Evolutionary conservation across 352 stramenopile species (phyloP).

Genomic region (Aphanomyces invadans): DNA sequence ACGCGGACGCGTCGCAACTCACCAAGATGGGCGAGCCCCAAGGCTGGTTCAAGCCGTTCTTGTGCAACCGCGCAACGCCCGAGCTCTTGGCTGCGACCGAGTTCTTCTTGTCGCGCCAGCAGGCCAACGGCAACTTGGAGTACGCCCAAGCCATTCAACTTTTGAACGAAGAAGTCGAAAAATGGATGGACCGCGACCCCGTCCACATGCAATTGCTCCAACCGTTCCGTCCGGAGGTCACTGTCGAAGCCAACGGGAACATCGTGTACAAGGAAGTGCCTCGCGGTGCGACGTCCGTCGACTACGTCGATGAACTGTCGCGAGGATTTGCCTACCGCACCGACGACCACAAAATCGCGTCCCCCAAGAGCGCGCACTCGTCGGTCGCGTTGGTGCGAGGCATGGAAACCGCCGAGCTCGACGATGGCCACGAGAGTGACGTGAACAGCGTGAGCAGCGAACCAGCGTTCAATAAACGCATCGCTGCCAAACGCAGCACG

Average conservation of each 20-base stretch:
- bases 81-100: conserved; percentile 49
- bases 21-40: conserved; percentile 30
- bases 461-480: background rate
- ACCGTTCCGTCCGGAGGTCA: conserved; percentile 41
- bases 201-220: conserved; percentile 56
- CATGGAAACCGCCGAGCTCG: conserved; percentile 20
- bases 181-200: conserved; percentile 43
- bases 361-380: conserved; percentile 11
- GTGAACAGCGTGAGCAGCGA: conserved; percentile 21
- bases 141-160: conserved; percentile 47
- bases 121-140: conserved; percentile 37
- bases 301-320: conserved; percentile 62
- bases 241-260: conserved; percentile 43
- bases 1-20: conserved; percentile 28
- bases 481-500: conserved; percentile 11
- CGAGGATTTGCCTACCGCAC: conserved; percentile 50
- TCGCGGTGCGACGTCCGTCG: conserved; percentile 46
- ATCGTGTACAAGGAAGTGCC: conserved; percentile 50
- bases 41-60: conserved; percentile 50
- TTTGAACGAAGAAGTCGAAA: conserved; percentile 51
- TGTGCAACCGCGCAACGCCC: conserved; percentile 64
- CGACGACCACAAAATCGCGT: conserved; percentile 27
- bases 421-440: conserved; percentile 12
- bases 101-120: conserved; percentile 41
- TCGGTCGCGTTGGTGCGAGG: conserved; percentile 14